Percentiles rank a stretch among this genome's conserved stretches.
Evolutionary conservation across 2,329 filamentous ascomycete genomes (phyloP).

Genomic region (Fusarium pseudonygamai): DNA sequence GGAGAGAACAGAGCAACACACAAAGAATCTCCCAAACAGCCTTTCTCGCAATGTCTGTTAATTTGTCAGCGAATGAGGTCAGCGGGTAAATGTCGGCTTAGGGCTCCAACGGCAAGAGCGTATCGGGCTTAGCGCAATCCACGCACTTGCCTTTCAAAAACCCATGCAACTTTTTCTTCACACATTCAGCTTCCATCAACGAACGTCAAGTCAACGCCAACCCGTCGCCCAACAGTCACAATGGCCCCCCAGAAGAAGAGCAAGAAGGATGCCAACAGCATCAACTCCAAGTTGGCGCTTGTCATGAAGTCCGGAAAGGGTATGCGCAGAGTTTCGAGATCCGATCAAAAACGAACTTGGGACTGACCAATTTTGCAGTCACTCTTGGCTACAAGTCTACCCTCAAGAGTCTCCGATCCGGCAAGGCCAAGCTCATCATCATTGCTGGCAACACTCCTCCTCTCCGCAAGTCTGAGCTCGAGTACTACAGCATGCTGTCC

Average conservation of each 20-base stretch:
- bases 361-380: conserved; percentile 44
- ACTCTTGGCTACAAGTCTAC: conserved; percentile 55
- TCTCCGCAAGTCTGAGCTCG: conserved; percentile 96
- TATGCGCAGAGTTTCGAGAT: conserved; percentile 53
- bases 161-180: conserved; percentile 32
- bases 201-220: conserved; percentile 46
- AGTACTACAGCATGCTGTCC: conserved; percentile 92
- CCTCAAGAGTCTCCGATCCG: conserved; percentile 88
- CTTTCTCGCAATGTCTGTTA: not conserved
- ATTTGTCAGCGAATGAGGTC: not conserved
- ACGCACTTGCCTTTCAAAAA: not conserved
- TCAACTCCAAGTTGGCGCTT: conserved; percentile 69
- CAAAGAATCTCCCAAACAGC: not conserved
- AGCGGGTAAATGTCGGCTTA: not conserved
- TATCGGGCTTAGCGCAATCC: not conserved
- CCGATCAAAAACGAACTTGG: not conserved
- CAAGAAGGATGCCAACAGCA: conserved; percentile 85
- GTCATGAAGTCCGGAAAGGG: conserved; percentile 78
- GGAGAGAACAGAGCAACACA: conserved; percentile 34
- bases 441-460: conserved; percentile 94
- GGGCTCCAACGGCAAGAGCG: not conserved
- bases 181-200: conserved; percentile 38
- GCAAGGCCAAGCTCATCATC: conserved; percentile 99
- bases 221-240: conserved; percentile 58
- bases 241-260: conserved; percentile 78